Base-by-base conservation (phyloP, 371 early-diverging fungal species). In the Mucor circinelloides region DNA sequence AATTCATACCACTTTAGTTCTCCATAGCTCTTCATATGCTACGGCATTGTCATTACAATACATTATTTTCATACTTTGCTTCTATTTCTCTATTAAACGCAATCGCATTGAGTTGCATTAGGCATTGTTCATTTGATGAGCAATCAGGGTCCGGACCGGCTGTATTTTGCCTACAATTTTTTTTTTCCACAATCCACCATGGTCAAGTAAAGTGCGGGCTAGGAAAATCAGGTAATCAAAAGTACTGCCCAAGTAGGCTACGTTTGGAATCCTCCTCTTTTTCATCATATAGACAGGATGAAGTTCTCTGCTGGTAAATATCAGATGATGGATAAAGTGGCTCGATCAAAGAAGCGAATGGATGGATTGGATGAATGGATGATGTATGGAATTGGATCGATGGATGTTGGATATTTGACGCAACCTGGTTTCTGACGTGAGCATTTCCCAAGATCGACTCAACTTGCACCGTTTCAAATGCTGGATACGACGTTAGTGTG, bases 231-330 rank as follows among this genome's bases (percentile, higher is more conserved):
- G 17, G 56, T 25, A 56, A 56, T 56, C 67, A 67, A 67, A 67
- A 67, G 68, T 56, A 44, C 13, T 56, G 48, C 17, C 46, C 25
- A 61, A 62, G 68, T 57, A 56, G 25, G 62, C 68, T 34, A 67
- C 48, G 19, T 12, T 23, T 67, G 7, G 55, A 63, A 71, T 40
- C 69, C 52, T 61, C 69, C 69, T 72, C 69, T 69, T 69, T 63
- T 71, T 69, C 69, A 69, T 61, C 64, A 72, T 62, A 62, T 69
- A 61, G 58, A 71, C 52, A 71, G 69, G 63, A 75, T 75, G 75
- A 75, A 75, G 72, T 75, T 71, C 66, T 71, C 72, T 69, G 75
- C 75, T 66, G 75, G 75, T 75, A 75, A 71, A 52, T 42, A 65
- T 68, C 52, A 42, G 36, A 31, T 38, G 13, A 36, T 13, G 23